Evolutionary conservation across 2,329 filamentous ascomycete genomes (phyloP), one percentile per base, ranked within the genome.

Genomic region (Aspergillus persii): DNA sequence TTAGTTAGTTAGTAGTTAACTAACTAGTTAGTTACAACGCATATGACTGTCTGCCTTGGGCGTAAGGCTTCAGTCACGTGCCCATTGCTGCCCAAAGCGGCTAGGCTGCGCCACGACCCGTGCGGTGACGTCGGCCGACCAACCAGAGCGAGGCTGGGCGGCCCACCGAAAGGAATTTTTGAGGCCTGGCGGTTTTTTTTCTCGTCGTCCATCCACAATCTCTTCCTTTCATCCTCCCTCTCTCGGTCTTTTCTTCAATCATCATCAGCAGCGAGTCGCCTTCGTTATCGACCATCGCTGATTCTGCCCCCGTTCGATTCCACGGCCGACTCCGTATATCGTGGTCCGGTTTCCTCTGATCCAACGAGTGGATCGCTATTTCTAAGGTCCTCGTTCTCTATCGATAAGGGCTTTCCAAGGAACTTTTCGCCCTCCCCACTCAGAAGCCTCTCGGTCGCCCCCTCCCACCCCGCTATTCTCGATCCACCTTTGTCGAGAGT

Each of bases 381-480:
- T 44, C 46, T 15, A 49, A 52, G 50, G 30, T 33, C 48, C 46
- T 56, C 67, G 30, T 27, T 49, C 46, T 56, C 67, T 75, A 77
- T 78, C 75, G 75, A 77, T 77, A 78, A 77, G 74, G 71, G 69
- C 68, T 69, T 68, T 66, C 61, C 63, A 68, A 58, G 57, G 61
- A 62, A 65, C 59, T 59, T 65, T 58, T 46, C 61, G 53, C 54
- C 48, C 56, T 61, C 61, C 61, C 65, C 63, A 64, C 63, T 61
- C 58, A 49, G 55, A 63, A 66, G 60, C 58, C 46, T 50, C 66
- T 65, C 57, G 61, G 61, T 66, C 65, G 68, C 69, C 70, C 36
- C 68, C 68, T 68, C 61, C 63, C 63, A 63, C 68, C 70, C 69
- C 67, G 67, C 68, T 67, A 68, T 63, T 66, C 68, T 63, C 68